Conservation (phyloP, 2,329 filamentous ascomycete genomes). For the Amauroascus niger region DNA sequence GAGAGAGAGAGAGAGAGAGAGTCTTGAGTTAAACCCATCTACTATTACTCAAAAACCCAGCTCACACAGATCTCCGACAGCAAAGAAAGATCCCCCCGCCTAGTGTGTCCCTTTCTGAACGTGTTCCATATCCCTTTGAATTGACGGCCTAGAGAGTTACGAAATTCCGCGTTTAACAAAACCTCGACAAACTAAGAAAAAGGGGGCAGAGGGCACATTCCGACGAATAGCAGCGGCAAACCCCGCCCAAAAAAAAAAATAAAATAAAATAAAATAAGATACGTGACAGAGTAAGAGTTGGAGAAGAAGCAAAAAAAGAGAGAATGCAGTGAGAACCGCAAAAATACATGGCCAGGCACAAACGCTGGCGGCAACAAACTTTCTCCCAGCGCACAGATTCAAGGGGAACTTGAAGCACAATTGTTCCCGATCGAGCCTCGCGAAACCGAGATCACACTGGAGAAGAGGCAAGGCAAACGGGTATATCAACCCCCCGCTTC, state of each 20-base stretch:
- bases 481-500: too few relatives aligned
- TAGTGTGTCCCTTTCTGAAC: too few relatives aligned
- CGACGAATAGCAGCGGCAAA: not conserved
- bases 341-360: conserved; percentile 9
- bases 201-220: too few relatives aligned
- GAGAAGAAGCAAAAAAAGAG: not conserved
- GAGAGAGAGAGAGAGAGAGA: too few relatives aligned
- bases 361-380: conserved; percentile 12
- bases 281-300: too few relatives aligned
- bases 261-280: too few relatives aligned
- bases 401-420: conserved; percentile 5
- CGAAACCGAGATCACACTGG: conserved; percentile 7
- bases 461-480: too few relatives aligned
- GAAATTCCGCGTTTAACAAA: not conserved
- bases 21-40: too few relatives aligned
- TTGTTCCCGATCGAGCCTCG: conserved; percentile 10
- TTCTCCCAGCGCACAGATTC: conserved; percentile 7
- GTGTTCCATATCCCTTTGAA: not conserved
- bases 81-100: not conserved
- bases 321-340: not conserved
- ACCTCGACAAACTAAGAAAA: too few relatives aligned
- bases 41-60: too few relatives aligned
- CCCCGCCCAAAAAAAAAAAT: too few relatives aligned
- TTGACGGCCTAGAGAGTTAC: not conserved
- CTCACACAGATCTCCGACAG: conserved; percentile 1